These are phyloP conservation scores for Tilletia caries DNA, from an alignment of 1,284 basidiomycete genomes.

Conservation along the genomic window DNA sequence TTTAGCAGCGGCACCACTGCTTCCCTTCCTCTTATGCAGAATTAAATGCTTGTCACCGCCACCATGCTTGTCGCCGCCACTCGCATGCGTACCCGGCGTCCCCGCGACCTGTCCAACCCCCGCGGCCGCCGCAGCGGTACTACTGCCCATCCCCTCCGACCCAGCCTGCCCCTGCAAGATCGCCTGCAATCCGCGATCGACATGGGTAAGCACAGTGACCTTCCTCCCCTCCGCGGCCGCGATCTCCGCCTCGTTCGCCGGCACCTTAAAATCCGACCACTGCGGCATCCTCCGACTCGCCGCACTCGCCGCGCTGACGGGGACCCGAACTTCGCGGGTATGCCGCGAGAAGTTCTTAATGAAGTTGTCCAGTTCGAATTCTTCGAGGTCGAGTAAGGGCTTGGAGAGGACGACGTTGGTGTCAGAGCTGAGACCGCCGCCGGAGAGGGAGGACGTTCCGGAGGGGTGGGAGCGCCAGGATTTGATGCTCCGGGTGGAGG, in stretches of 20 bases:
- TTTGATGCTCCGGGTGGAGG: constrained; percentile 7
- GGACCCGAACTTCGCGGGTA: constrained; percentile 48
- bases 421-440: neutral
- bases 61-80: too few species aligned
- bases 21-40: too few species aligned
- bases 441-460: neutral
- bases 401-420: constrained; percentile 5
- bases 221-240: constrained; percentile 21
- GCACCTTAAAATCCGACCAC: constrained; percentile 49
- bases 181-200: constrained; percentile 45
- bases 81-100: too few species aligned
- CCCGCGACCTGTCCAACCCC: too few species aligned
- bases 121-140: too few species aligned
- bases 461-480: constrained; percentile 4
- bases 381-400: constrained; percentile 48
- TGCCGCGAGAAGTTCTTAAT: constrained; percentile 47
- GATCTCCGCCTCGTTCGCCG: constrained; percentile 35
- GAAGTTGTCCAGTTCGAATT: constrained; percentile 49
- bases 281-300: constrained; percentile 42
- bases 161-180: constrained; percentile 18
- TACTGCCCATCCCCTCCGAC: too few species aligned
- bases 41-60: too few species aligned
- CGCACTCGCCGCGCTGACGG: constrained; percentile 14
- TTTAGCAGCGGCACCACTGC: too few species aligned
- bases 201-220: constrained; percentile 34